These are phyloP conservation scores for Allantophomopsis lycopodina DNA, from an alignment of 2,329 filamentous ascomycete genomes.

Conservation along the genomic window DNA sequence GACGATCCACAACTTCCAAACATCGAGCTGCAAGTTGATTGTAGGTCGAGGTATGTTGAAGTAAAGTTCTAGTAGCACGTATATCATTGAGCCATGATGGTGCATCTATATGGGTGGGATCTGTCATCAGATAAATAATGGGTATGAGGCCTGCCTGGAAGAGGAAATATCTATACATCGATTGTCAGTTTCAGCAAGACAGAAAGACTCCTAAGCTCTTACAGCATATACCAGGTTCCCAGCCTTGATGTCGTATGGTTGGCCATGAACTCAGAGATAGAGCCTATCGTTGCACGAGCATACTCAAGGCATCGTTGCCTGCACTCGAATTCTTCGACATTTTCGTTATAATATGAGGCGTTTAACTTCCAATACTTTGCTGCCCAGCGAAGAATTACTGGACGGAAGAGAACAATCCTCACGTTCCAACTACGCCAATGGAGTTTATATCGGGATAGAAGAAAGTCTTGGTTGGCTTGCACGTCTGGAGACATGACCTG, in stretches of 20 bases:
- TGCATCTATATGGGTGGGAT: conserved; percentile 19
- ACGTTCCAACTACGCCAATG: conserved; percentile 8
- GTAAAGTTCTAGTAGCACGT: conserved; percentile 21
- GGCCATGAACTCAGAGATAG: conserved; percentile 4
- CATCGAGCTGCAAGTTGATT: conserved; percentile 24
- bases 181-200: too few relatives aligned
- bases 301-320: conserved; percentile 4
- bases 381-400: conserved; percentile 5
- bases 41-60: conserved; percentile 22
- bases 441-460: conserved; percentile 3
- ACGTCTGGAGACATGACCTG: background rate
- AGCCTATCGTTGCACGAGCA: conserved; percentile 3
- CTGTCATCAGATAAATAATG: conserved; percentile 26
- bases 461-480: conserved; percentile 2
- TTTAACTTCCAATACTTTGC: conserved; percentile 1
- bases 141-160: conserved; percentile 29
- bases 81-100: conserved; percentile 11
- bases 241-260: conserved; percentile 2
- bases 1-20: conserved; percentile 22
- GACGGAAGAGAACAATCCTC: conserved; percentile 7
- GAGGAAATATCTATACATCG: conserved; percentile 20
- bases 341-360: background rate
- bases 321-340: background rate
- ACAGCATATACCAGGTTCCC: conserved; percentile 6
- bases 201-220: too few relatives aligned